These are phyloP conservation scores for Hyaloscypha variabilis DNA, from an alignment of 495 filamentous ascomycete genomes.

Conservation along the genomic window DNA sequence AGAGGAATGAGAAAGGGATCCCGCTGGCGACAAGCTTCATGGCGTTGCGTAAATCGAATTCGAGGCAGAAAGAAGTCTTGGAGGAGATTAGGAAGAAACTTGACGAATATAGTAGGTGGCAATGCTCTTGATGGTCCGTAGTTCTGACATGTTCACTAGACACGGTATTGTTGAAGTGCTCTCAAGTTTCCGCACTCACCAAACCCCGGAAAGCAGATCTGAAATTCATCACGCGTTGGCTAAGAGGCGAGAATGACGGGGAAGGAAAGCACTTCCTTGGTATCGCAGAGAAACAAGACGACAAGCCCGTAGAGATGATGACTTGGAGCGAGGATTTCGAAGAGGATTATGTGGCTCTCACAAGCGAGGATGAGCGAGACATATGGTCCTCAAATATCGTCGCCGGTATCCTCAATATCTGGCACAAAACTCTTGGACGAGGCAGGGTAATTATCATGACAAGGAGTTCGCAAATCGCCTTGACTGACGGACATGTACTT, in stretches of 20 bases:
- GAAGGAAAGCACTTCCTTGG: background rate
- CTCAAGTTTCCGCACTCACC: background rate
- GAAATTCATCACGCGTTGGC: constrained; percentile 1
- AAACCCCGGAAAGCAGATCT: constrained; percentile 1
- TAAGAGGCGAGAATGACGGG: background rate
- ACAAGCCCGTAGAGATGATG: background rate
- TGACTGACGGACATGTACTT: background rate
- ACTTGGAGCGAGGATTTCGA: background rate
- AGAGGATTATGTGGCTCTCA: background rate
- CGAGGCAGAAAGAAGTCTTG: background rate
- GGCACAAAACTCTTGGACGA: constrained; percentile 2
- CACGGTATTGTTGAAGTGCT: constrained; percentile 2
- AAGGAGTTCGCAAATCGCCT: background rate
- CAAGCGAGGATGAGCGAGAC: background rate
- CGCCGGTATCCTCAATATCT: background rate
- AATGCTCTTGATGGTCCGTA: background rate
- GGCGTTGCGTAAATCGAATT: background rate
- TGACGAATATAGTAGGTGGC: constrained; percentile 3
- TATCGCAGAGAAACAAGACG: background rate
- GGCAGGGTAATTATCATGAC: background rate
- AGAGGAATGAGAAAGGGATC: background rate
- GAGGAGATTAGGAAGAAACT: background rate
- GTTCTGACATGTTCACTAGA: background rate
- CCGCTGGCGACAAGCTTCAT: constrained; percentile 1
- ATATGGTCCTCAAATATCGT: constrained; percentile 2